A percentile compares a stretch with the other conserved stretches of the same genome.
phyloP scores from a whole-genome alignment of 2,329 filamentous ascomycete species.

The Diaporthe longicolla region DNA sequence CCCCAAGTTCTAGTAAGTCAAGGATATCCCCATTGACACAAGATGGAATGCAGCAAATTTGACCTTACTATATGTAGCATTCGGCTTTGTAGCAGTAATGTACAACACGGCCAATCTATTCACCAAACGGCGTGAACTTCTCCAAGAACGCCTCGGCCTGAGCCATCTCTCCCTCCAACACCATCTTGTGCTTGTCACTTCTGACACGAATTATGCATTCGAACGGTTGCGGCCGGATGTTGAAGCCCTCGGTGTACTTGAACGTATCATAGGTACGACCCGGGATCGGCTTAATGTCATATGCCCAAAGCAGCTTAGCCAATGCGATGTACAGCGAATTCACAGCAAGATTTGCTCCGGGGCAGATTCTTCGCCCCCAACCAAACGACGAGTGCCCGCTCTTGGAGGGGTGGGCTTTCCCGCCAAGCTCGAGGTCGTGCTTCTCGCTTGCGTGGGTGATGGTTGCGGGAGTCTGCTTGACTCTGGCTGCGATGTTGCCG shows the following conservation, averaged over 20 bases:
- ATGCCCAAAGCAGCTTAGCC: constrained; percentile 62
- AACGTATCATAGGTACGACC: constrained; percentile 44
- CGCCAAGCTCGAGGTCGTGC: constrained; percentile 32
- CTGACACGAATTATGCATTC: constrained; percentile 42
- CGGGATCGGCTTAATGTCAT: constrained; percentile 49
- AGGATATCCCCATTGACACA: too few relatives aligned
- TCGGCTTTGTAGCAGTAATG: not conserved
- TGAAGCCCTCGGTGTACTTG: constrained; percentile 46
- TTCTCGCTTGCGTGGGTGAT: not conserved
- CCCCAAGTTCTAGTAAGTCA: too few relatives aligned
- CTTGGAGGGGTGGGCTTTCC: constrained; percentile 42
- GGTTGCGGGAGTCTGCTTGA: not conserved
- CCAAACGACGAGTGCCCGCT: constrained; percentile 61
- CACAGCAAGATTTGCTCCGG: constrained; percentile 44
- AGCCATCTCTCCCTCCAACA: constrained; percentile 42
- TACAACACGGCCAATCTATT: constrained; percentile 1
- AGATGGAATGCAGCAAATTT: too few relatives aligned
- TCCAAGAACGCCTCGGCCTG: constrained; percentile 42
- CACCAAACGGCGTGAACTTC: constrained; percentile 44
- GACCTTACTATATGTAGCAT: too few relatives aligned
- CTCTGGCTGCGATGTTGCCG: constrained; percentile 38
- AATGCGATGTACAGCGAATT: constrained; percentile 49
- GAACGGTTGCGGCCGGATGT: constrained; percentile 45
- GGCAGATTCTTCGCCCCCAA: constrained; percentile 58
- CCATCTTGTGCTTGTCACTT: constrained; percentile 42